Evolutionary conservation across 306 rosid genomes (phyloP).

Genomic region (Casuarina glauca): DNA sequence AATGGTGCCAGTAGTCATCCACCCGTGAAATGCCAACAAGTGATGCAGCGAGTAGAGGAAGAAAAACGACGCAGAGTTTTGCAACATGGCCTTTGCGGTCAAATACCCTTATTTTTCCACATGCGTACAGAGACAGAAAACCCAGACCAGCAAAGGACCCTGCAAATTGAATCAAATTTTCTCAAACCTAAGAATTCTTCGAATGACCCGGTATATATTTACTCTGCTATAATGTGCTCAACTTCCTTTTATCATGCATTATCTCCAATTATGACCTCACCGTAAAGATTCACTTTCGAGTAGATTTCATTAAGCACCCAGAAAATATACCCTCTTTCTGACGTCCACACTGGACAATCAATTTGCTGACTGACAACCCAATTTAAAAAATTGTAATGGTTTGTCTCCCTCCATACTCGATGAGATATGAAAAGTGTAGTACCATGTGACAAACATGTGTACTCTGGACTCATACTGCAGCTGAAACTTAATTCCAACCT

Average conservation of each 20-base stretch:
- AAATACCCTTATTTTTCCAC: slow-evolving; percentile 78
- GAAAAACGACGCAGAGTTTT: slow-evolving; percentile 67
- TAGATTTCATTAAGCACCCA: too few relatives aligned
- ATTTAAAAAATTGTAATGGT: too few relatives aligned
- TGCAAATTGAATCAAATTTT: slow-evolving; percentile 43
- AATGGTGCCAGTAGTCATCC: slow-evolving; percentile 97
- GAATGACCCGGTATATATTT: neutral
- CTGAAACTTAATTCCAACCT: neutral
- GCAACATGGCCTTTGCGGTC: slow-evolving; percentile 71
- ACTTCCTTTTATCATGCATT: neutral
- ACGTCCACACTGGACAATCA: too few relatives aligned
- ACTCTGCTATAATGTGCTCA: neutral
- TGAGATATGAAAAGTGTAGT: neutral
- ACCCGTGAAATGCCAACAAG: slow-evolving; percentile 86
- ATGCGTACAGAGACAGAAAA: slow-evolving; percentile 69
- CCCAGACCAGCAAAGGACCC: slow-evolving; percentile 92
- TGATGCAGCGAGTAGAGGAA: slow-evolving; percentile 76
- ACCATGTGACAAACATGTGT: neutral
- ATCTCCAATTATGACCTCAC: neutral
- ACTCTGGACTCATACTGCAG: neutral
- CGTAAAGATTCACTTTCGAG: too few relatives aligned
- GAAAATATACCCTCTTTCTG: too few relatives aligned
- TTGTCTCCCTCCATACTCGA: neutral
- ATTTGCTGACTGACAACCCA: neutral
- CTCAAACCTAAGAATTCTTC: slow-evolving; percentile 12